These are phyloP conservation scores for Diaporthe sp. DNA, from an alignment of 2,329 filamentous ascomycete genomes.

Conservation along the genomic window DNA sequence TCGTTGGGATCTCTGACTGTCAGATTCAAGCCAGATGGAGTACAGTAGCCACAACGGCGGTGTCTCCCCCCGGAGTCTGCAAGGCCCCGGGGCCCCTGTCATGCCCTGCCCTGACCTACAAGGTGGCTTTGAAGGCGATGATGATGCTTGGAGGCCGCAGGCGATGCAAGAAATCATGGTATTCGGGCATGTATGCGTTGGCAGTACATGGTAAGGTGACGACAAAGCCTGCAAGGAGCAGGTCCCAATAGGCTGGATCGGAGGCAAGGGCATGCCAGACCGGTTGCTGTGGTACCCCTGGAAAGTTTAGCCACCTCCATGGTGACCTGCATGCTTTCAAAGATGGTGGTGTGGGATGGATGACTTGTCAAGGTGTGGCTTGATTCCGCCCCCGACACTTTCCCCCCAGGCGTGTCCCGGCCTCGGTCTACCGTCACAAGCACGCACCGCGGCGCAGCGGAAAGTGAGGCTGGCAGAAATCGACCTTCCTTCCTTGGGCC, in stretches of 20 bases:
- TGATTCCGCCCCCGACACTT: not conserved
- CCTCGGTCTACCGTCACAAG: slow-evolving; percentile 13
- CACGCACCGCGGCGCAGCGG: slow-evolving; percentile 10
- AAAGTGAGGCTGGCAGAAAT: slow-evolving; percentile 31
- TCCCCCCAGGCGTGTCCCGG: slow-evolving; percentile 20
- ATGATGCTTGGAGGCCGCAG: slow-evolving; percentile 29
- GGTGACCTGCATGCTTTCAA: slow-evolving; percentile 19
- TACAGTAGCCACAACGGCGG: slow-evolving; percentile 30
- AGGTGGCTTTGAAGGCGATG: slow-evolving; percentile 10
- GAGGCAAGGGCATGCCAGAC: slow-evolving; percentile 30
- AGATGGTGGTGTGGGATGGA: slow-evolving; percentile 1
- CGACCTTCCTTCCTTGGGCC: slow-evolving; percentile 21
- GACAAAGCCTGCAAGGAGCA: slow-evolving; percentile 42
- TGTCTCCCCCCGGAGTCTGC: slow-evolving; percentile 28
- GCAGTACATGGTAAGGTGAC: slow-evolving; percentile 50
- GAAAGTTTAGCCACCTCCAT: slow-evolving; percentile 33
- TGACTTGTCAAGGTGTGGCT: slow-evolving; percentile 34
- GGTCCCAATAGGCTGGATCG: slow-evolving; percentile 37
- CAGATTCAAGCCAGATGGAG: not conserved
- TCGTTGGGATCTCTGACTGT: not conserved
- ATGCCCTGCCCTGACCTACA: not conserved
- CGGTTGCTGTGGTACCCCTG: slow-evolving; percentile 18
- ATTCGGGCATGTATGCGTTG: slow-evolving; percentile 47
- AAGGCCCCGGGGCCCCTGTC: slow-evolving; percentile 8
- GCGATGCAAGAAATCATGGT: slow-evolving; percentile 35